Percentiles rank a stretch among this genome's conserved stretches.
Conservation (phyloP, 2,329 filamentous ascomycete species). For the Fusarium sp. region DNA sequence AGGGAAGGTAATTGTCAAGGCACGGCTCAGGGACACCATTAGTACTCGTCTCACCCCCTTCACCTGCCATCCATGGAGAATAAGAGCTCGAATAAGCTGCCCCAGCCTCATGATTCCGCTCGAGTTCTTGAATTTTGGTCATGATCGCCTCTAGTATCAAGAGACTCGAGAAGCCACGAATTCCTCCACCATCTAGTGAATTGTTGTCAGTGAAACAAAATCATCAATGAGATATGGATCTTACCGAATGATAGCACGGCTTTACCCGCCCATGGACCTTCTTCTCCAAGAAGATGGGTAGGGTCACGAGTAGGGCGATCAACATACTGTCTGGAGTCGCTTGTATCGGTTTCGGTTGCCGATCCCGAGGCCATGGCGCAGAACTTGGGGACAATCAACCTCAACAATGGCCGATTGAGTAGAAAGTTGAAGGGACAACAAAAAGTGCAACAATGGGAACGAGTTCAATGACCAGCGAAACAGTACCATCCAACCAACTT, state of each 20-base stretch:
- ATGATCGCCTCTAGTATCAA: neutral
- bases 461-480: no score
- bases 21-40: no score
- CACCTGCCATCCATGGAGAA: neutral
- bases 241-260: neutral
- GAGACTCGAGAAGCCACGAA: neutral
- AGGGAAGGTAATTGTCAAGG: neutral
- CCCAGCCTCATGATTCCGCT: rapidly evolving
- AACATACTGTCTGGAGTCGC: rapidly evolving
- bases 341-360: rapidly evolving
- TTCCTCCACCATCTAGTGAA: neutral
- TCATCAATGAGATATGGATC: neutral
- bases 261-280: rapidly evolving
- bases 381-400: no score
- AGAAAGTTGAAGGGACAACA: no score
- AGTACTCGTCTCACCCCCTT: rapidly evolving
- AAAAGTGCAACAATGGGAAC: no score
- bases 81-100: neutral
- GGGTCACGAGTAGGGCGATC: neutral
- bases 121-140: neutral
- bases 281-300: neutral
- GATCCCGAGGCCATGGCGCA: neutral
- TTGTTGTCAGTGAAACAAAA: neutral
- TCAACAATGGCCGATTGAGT: no score
- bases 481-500: no score